Evolutionary conservation across 192 early-diverging fungal genomes (phyloP).

Genomic region (Kappamyces sp.): DNA sequence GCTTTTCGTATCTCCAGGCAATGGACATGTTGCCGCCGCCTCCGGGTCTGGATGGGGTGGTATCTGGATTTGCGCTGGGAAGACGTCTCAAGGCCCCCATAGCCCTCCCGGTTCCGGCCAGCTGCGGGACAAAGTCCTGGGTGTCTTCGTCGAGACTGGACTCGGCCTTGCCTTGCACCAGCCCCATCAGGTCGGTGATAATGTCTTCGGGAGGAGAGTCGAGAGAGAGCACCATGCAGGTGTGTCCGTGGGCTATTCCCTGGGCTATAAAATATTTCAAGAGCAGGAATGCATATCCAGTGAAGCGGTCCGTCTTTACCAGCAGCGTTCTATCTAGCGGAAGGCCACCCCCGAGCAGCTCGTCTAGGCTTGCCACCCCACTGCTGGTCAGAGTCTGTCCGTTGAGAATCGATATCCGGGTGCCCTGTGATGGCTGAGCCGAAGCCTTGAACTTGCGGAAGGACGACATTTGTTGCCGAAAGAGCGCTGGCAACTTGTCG

Average conservation of each 20-base stretch:
- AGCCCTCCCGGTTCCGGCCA: constrained; percentile 10
- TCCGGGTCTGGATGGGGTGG: not conserved
- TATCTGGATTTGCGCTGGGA: not conserved
- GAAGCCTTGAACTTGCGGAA: constrained; percentile 21
- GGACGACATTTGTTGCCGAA: constrained; percentile 4
- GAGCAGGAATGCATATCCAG: constrained; percentile 72
- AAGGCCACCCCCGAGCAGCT: constrained; percentile 72
- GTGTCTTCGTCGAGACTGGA: constrained; percentile 39
- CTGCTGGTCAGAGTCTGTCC: constrained; percentile 73
- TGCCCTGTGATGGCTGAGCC: constrained; percentile 60
- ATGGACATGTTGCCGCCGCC: constrained; percentile 72
- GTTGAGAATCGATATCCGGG: constrained; percentile 70
- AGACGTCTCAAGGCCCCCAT: constrained; percentile 24
- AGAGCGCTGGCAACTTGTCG: not conserved
- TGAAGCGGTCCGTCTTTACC: constrained; percentile 72
- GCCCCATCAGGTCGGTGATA: constrained; percentile 52
- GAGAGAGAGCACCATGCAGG: constrained; percentile 60
- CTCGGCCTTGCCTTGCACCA: constrained; percentile 46
- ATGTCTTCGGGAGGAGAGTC: constrained; percentile 62
- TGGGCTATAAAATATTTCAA: constrained; percentile 82
- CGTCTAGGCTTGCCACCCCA: constrained; percentile 79
- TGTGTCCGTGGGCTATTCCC: constrained; percentile 69
- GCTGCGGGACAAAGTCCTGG: constrained; percentile 28
- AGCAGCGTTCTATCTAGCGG: constrained; percentile 74
- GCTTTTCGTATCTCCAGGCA: constrained; percentile 88